Evolutionary conservation across 1,284 basidiomycete species (phyloP).

Genomic region (Ustilago vetiveriae): DNA sequence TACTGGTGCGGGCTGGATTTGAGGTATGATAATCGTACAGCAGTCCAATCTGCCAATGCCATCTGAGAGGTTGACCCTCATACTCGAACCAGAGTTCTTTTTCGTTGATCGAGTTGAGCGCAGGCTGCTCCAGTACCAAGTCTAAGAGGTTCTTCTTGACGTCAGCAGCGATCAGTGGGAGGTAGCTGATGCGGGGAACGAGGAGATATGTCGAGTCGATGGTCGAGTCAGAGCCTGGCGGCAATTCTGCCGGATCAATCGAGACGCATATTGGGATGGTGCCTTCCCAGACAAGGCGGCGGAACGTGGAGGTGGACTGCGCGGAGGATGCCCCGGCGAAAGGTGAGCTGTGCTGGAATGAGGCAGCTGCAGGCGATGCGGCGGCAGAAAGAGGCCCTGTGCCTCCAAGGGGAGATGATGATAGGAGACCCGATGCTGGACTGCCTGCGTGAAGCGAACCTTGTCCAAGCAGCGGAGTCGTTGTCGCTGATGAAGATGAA

Average conservation of each 20-base stretch:
- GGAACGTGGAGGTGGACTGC: slow-evolving; percentile 23
- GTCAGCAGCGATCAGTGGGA: slow-evolving; percentile 51
- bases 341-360: slow-evolving; percentile 2
- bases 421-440: slow-evolving; percentile 8
- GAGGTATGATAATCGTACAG: slow-evolving; percentile 56
- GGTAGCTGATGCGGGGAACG: slow-evolving; percentile 54
- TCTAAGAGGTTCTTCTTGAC: slow-evolving; percentile 50
- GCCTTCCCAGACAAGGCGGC: slow-evolving; percentile 53
- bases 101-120: slow-evolving; percentile 34
- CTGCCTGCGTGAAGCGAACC: slow-evolving; percentile 11
- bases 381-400: slow-evolving; percentile 6
- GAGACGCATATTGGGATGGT: slow-evolving; percentile 51
- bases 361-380: slow-evolving; percentile 17
- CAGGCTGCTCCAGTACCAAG: slow-evolving; percentile 39
- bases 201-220: slow-evolving; percentile 50
- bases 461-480: slow-evolving; percentile 21
- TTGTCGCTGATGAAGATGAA: slow-evolving; percentile 11
- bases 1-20: slow-evolving; percentile 42
- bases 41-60: slow-evolving; percentile 63
- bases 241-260: slow-evolving; percentile 38
- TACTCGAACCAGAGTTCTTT: slow-evolving; percentile 58
- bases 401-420: slow-evolving; percentile 13
- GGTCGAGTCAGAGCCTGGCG: slow-evolving; percentile 32
- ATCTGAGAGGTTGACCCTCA: slow-evolving; percentile 52
- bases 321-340: background rate